These are phyloP conservation scores for Hydrangea macrophylla DNA, from an alignment of 148 eudicot species.

Conservation along the genomic window DNA sequence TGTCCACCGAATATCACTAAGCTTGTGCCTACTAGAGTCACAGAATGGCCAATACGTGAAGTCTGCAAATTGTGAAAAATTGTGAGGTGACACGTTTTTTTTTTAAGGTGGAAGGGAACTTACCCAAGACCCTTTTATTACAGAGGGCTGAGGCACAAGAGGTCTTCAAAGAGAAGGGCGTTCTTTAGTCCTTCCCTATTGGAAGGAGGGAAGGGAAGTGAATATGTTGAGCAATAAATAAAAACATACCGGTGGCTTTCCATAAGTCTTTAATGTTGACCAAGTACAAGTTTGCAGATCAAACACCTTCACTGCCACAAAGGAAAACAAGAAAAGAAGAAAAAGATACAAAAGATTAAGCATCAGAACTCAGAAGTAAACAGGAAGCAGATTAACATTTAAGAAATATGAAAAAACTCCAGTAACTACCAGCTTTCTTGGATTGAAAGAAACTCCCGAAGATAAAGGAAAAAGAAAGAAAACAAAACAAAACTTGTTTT, in stretches of 20 bases:
- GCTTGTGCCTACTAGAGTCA: slow-evolving; percentile 66
- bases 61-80: slow-evolving; percentile 45
- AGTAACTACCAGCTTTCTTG: background rate
- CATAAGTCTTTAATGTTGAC: slow-evolving; percentile 94
- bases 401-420: background rate
- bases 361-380: slow-evolving; percentile 4
- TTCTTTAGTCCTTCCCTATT: too few relatives aligned
- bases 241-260: slow-evolving; percentile 85
- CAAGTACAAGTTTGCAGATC: slow-evolving; percentile 79
- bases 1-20: slow-evolving; percentile 95
- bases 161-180: too few relatives aligned
- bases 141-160: too few relatives aligned
- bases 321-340: background rate
- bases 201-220: too few relatives aligned
- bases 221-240: slow-evolving; percentile 2
- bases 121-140: too few relatives aligned
- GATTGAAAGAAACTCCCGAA: slow-evolving; percentile 1
- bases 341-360: background rate
- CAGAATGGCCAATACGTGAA: slow-evolving; percentile 94
- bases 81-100: background rate
- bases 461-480: background rate
- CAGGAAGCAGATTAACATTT: background rate
- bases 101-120: too few relatives aligned
- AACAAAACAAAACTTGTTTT: background rate
- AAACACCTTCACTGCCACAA: slow-evolving; percentile 74